Percentiles rank a stretch among this genome's conserved stretches.
phyloP scores from a whole-genome alignment of 116 monocot genomes.

The Posidonia oceanica region DNA sequence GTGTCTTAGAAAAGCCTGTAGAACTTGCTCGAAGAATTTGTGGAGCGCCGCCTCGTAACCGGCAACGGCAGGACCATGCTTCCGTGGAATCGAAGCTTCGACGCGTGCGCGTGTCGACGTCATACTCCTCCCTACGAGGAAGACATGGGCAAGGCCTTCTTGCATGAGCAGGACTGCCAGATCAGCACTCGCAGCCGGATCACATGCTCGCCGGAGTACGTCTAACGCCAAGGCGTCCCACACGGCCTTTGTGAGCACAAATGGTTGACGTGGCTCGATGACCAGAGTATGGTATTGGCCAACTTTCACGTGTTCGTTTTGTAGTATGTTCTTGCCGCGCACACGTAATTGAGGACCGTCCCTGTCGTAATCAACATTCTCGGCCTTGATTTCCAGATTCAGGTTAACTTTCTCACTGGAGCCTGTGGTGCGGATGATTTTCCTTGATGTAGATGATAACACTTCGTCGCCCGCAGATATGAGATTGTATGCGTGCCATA shows the following conservation, averaged over 20 bases:
- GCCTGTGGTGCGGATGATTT: no score
- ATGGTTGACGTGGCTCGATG: constrained; percentile 70
- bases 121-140: constrained; percentile 87
- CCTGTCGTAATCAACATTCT: constrained; percentile 88
- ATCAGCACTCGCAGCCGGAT: constrained; percentile 97
- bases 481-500: no score
- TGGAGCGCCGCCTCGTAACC: constrained; percentile 96
- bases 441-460: no score
- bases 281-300: constrained; percentile 95
- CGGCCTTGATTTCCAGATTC: no score
- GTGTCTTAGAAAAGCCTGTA: constrained; percentile 85
- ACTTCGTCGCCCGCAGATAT: no score
- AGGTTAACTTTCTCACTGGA: no score
- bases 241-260: constrained; percentile 63
- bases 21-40: constrained; percentile 93
- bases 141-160: constrained; percentile 88
- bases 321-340: constrained; percentile 78
- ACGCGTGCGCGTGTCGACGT: constrained; percentile 78
- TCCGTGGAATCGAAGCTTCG: constrained; percentile 86
- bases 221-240: constrained; percentile 9
- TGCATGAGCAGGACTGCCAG: constrained; percentile 92
- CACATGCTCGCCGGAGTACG: constrained; percentile 9
- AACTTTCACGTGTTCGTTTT: constrained; percentile 93
- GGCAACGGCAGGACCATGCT: constrained; percentile 91
- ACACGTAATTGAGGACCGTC: constrained; percentile 74